Conservation (phyloP, 2,329 filamentous ascomycete species). For the Cladophialophora exuberans region DNA sequence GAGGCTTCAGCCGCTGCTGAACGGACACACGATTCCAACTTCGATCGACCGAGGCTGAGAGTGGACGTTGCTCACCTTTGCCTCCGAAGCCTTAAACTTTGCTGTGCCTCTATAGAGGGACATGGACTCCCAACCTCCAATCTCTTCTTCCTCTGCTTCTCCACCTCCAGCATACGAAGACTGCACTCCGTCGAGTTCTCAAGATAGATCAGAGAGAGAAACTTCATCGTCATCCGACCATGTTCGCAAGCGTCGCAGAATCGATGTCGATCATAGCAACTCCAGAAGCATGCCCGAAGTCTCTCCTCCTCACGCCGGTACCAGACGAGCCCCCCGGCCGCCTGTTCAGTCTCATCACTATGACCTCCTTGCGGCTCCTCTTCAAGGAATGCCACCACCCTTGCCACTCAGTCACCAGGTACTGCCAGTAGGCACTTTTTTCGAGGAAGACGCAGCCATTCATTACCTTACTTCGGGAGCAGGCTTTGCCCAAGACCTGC, state of each 20-base stretch:
- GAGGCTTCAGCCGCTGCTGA: too few relatives aligned
- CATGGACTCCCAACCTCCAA: slow-evolving; percentile 17
- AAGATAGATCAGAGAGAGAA: slow-evolving; percentile 23
- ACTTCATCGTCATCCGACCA: slow-evolving; percentile 14
- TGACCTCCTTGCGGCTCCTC: not conserved
- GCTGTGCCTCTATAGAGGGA: too few relatives aligned
- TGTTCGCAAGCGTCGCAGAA: slow-evolving; percentile 25
- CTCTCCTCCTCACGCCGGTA: slow-evolving; percentile 2
- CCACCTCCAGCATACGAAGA: slow-evolving; percentile 23
- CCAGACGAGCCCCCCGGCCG: not conserved
- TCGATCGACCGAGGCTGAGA: too few relatives aligned
- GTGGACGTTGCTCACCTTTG: too few relatives aligned
- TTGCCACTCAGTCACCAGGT: not conserved
- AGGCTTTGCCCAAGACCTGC: slow-evolving; percentile 24
- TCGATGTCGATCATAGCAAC: slow-evolving; percentile 13
- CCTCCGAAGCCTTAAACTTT: too few relatives aligned
- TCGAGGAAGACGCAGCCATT: slow-evolving; percentile 23
- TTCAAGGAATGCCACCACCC: not conserved
- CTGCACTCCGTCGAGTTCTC: slow-evolving; percentile 18
- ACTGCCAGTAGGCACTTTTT: slow-evolving; percentile 5
- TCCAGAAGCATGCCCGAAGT: slow-evolving; percentile 17
- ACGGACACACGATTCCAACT: too few relatives aligned
- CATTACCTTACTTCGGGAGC: slow-evolving; percentile 19
- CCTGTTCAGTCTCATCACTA: not conserved
- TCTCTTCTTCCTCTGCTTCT: slow-evolving; percentile 25